Evolutionary conservation across 2,329 filamentous ascomycete genomes (phyloP).

Genomic region (Graphium sp.): DNA sequence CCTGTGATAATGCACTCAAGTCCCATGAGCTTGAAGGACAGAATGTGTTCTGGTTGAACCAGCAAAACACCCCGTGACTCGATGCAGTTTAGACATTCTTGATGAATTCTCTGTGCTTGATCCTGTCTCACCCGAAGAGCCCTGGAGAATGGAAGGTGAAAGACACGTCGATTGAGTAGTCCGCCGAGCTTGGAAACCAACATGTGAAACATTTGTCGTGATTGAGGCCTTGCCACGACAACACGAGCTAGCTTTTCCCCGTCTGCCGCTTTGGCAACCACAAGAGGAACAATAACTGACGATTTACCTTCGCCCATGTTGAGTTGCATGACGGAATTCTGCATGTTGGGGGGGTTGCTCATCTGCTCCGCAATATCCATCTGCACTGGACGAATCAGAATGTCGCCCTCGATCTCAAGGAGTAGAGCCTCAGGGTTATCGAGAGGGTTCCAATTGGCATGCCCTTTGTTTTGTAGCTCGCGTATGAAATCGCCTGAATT

Average conservation of each 20-base stretch:
- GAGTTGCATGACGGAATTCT: conserved; percentile 43
- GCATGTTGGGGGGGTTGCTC: conserved; percentile 17
- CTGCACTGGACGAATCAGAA: conserved; percentile 45
- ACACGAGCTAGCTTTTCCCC: conserved; percentile 32
- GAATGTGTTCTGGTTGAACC: conserved; percentile 44
- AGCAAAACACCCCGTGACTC: conserved; percentile 35
- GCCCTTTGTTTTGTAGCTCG: conserved; percentile 32
- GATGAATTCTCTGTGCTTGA: conserved; percentile 17
- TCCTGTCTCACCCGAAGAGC: conserved; percentile 15
- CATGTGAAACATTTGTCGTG: conserved; percentile 41
- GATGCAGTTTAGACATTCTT: conserved; percentile 27
- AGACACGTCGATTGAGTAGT: conserved; percentile 33
- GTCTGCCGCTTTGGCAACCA: conserved; percentile 35
- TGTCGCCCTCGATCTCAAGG: conserved; percentile 44
- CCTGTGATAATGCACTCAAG: conserved; percentile 25
- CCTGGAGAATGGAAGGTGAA: conserved; percentile 42
- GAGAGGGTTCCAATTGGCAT: conserved; percentile 34
- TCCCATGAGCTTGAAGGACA: conserved; percentile 47
- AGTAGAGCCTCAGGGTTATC: conserved; percentile 43
- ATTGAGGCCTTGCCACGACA: conserved; percentile 43
- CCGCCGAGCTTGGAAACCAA: conserved; percentile 37
- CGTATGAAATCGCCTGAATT: conserved; percentile 16
- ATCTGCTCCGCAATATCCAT: conserved; percentile 39
- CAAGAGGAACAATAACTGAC: conserved; percentile 51
- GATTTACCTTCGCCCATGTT: conserved; percentile 62